Percentiles rank a stretch among this genome's conserved stretches.
phyloP scores from a whole-genome alignment of 306 rosid species.

The Alnus rubra region DNA sequence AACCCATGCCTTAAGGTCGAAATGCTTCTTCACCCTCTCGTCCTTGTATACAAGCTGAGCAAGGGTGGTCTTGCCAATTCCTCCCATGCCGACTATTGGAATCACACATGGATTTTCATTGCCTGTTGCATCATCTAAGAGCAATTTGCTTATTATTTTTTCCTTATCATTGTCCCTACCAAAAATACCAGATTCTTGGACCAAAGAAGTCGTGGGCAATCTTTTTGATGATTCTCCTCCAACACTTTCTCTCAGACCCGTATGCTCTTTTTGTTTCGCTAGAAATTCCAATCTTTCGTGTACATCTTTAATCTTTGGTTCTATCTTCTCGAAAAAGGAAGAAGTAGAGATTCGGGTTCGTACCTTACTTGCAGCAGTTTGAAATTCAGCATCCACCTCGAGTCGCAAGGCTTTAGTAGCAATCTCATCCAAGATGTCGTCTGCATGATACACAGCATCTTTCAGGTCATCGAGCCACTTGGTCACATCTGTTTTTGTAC shows the following conservation, averaged over 20 bases:
- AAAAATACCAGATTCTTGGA: too few species aligned
- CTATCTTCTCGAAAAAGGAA: too few species aligned
- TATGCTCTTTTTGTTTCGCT: neutral
- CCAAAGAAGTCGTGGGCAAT: too few species aligned
- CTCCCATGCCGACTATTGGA: too few species aligned
- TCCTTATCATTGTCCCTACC: conserved; percentile 9
- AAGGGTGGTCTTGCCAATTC: too few species aligned
- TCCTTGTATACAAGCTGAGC: too few species aligned
- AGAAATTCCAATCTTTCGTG: neutral
- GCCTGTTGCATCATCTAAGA: neutral
- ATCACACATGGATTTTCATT: too few species aligned
- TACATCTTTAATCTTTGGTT: neutral
- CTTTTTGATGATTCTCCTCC: too few species aligned
- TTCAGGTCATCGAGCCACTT: neutral
- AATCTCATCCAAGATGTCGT: conserved; percentile 10
- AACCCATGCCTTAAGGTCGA: too few species aligned
- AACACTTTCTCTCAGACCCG: neutral
- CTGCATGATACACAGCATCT: neutral
- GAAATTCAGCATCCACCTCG: neutral
- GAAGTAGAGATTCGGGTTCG: too few species aligned
- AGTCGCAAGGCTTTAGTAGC: neutral
- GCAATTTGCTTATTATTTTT: neutral
- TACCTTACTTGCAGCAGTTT: neutral
- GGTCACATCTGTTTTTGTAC: neutral
- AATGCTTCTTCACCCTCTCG: too few species aligned